Conservation (phyloP, 306 rosid genomes). For the Trifolium dubium region DNA sequence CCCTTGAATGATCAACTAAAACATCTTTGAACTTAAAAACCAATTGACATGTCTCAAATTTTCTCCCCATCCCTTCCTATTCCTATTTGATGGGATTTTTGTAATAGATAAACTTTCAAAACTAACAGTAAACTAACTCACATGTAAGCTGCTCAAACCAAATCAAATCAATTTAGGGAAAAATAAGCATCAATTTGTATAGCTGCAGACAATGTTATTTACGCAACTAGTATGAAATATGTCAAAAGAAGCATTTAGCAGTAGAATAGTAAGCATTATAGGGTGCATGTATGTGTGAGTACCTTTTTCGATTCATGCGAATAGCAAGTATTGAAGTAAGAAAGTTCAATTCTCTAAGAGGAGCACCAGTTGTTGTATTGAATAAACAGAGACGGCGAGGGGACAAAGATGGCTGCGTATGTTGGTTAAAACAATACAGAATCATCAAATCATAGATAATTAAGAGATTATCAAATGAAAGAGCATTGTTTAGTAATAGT, state of each 20-base stretch:
- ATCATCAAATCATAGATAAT: slow-evolving; percentile 7
- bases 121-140: neutral
- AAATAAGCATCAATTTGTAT: neutral
- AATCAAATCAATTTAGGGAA: neutral
- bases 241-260: neutral
- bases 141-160: neutral
- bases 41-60: neutral
- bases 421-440: slow-evolving; percentile 33
- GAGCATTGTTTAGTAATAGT: neutral
- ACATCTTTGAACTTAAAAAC: neutral
- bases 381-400: slow-evolving; percentile 96
- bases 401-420: slow-evolving; percentile 80
- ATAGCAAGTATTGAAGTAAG: slow-evolving; percentile 88
- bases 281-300: slow-evolving; percentile 16
- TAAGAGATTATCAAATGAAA: neutral
- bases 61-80: neutral
- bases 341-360: slow-evolving; percentile 85
- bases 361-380: slow-evolving; percentile 68
- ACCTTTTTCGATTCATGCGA: slow-evolving; percentile 91
- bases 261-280: neutral
- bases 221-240: neutral
- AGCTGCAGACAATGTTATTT: neutral
- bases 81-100: neutral
- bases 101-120: neutral
- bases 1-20: too few species aligned